Evolutionary conservation across 768 basidiomycete genomes (phyloP), one percentile per base, ranked within the genome.

Genomic region (Podaxis carcinomalis): DNA sequence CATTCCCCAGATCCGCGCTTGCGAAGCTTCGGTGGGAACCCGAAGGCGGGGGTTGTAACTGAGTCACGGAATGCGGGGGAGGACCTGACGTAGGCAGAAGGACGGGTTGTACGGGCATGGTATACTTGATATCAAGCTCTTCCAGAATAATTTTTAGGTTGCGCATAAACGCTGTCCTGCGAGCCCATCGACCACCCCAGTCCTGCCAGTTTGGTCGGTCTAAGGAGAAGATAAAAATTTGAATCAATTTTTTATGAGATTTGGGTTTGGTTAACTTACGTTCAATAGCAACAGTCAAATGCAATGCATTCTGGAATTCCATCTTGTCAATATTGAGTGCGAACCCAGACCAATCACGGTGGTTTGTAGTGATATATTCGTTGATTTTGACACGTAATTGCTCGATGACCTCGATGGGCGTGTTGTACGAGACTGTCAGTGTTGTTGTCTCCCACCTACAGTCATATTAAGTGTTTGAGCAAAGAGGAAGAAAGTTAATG

Each of bases 191-290:
- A 19, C 83, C 91, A 51, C 88, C 90, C 90, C 90, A 93, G 68
- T 92, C 89, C 68, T 92, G 91, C 91, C 90, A 93, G 68, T 90
- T 91, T 39, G 86, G 80, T 56, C 88, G 85, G 72, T 92, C 88
- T 89, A 25, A 35, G 10, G 62, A 25, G 40, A 11, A 35, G 36
- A 59, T 50, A 52, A 39, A 19, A 39, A 2, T 53, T 16, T 51
- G 44, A 49, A 46, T 40, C 36, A 25, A 59, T 4, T 6, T 5
- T 4, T 6, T 5, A n/a, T 27, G 36, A 5, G 14, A 36, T 13
- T 44, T 6, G 21, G 60, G 63, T 23, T 27, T 37, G 32, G 32
- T 10, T 51, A 42, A 79, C 86, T 71, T 72, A 83, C 89, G 90
- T 72, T 92, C 90, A 69, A 92, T 80, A 35, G 83, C 83, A 54